phyloP scores from a whole-genome alignment of 2,329 filamentous ascomycete species.

The Ustulina deusta region DNA sequence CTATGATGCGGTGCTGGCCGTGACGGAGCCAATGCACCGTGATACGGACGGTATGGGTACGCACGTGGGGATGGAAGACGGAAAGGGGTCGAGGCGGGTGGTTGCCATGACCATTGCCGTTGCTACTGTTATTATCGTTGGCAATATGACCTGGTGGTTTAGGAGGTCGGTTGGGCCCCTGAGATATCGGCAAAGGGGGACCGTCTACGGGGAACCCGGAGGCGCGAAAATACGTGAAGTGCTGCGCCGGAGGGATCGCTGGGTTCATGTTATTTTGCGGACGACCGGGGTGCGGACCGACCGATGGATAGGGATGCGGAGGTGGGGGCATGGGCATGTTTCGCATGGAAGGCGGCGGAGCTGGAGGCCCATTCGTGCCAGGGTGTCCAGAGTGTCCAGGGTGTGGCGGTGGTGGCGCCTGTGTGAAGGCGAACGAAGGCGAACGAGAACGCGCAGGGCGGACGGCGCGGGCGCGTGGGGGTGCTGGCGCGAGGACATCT shows the following conservation, averaged over 20 bases:
- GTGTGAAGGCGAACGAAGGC: constrained; percentile 16
- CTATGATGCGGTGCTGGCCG: constrained; percentile 46
- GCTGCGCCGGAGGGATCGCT: constrained; percentile 11
- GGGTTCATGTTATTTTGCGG: constrained; percentile 23
- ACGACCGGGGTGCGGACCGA: constrained; percentile 16
- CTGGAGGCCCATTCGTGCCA: constrained; percentile 22
- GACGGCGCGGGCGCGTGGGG: constrained; percentile 18
- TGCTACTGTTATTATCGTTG: constrained; percentile 17
- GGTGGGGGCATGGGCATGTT: constrained; percentile 18
- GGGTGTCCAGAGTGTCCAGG: constrained; percentile 21
- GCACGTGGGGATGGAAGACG: constrained; percentile 20
- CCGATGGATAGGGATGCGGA: not conserved
- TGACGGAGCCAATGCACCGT: constrained; percentile 47
- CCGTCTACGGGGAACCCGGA: constrained; percentile 6
- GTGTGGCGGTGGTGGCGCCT: constrained; percentile 26
- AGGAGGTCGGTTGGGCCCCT: constrained; percentile 5
- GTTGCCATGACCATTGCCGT: constrained; percentile 4
- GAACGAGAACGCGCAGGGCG: constrained; percentile 30
- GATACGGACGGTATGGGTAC: constrained; percentile 46
- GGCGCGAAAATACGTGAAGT: constrained; percentile 8
- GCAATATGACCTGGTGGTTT: constrained; percentile 1
- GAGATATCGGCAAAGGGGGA: constrained; percentile 4
- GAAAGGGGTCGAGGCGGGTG: constrained; percentile 23
- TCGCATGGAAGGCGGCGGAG: constrained; percentile 29
- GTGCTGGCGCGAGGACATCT: constrained; percentile 3